These are phyloP conservation scores for Penicillium sp. DNA, from an alignment of 2,329 filamentous ascomycete species.

Conservation along the genomic window DNA sequence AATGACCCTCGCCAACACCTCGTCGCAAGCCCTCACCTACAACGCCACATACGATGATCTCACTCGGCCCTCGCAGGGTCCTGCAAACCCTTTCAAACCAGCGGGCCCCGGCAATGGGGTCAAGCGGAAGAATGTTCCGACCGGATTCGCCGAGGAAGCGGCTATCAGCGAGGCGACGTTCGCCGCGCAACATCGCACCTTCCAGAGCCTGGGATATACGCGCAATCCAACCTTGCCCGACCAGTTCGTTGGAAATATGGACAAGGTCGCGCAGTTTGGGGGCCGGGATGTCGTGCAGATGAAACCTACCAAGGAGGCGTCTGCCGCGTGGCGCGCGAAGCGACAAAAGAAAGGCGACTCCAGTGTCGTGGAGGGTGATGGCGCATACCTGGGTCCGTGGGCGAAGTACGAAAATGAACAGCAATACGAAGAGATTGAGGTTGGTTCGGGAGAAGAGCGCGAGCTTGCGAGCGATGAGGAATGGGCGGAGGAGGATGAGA, in stretches of 20 bases:
- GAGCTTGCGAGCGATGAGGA: slow-evolving; percentile 78
- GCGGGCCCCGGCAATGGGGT: slow-evolving; percentile 54
- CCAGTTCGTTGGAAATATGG: slow-evolving; percentile 52
- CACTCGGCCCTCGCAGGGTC: slow-evolving; percentile 65
- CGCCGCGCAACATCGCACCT: slow-evolving; percentile 79
- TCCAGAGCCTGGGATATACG: slow-evolving; percentile 65
- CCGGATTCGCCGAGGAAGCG: slow-evolving; percentile 84
- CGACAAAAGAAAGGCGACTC: slow-evolving; percentile 85
- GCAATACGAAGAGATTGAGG: slow-evolving; percentile 67
- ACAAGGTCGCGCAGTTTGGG: slow-evolving; percentile 47
- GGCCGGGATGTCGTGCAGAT: slow-evolving; percentile 58
- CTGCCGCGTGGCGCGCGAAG: slow-evolving; percentile 67
- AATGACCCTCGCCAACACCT: slow-evolving; percentile 55
- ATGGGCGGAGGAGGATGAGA: slow-evolving; percentile 63
- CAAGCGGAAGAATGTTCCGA: slow-evolving; percentile 81
- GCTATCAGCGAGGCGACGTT: slow-evolving; percentile 91
- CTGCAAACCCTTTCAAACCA: slow-evolving; percentile 73
- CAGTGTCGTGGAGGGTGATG: slow-evolving; percentile 79
- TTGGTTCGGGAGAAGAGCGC: slow-evolving; percentile 64
- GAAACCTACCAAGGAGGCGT: slow-evolving; percentile 68
- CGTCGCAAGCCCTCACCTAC: slow-evolving; percentile 53
- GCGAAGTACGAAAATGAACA: slow-evolving; percentile 78
- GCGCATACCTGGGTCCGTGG: slow-evolving; percentile 93
- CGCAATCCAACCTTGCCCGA: slow-evolving; percentile 49
- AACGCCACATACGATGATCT: slow-evolving; percentile 71